These are phyloP conservation scores for Helichrysum umbraculigerum DNA, from an alignment of 129 eudicot genomes.

Conservation along the genomic window DNA sequence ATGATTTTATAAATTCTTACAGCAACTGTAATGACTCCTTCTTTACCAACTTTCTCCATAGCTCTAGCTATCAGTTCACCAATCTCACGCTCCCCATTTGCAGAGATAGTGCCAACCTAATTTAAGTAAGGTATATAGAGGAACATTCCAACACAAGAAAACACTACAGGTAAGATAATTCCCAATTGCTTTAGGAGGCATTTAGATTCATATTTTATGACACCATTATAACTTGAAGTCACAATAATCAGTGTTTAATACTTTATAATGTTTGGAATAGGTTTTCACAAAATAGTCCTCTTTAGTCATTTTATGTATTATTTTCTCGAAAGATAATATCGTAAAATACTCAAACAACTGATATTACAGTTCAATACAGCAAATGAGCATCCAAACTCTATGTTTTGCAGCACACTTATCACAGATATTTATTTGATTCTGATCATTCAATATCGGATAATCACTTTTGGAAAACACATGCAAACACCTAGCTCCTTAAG, in stretches of 20 bases:
- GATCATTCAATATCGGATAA: neutral
- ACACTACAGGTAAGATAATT: neutral
- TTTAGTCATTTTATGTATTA: neutral
- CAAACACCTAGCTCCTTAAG: neutral
- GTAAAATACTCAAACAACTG: neutral
- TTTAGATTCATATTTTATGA: neutral
- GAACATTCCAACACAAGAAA: neutral
- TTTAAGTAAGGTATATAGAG: neutral
- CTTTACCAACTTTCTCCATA: constrained; percentile 98
- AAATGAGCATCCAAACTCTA: neutral
- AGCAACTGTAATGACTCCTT: constrained; percentile 87
- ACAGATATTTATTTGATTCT: neutral
- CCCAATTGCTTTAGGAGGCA: neutral
- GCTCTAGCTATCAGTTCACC: constrained; percentile 90
- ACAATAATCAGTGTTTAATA: neutral
- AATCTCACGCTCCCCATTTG: constrained; percentile 90
- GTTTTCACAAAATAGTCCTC: neutral
- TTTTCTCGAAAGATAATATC: neutral
- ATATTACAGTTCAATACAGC: neutral
- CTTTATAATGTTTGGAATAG: neutral
- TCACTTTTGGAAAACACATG: neutral
- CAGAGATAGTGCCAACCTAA: constrained; percentile 95
- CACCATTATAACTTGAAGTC: neutral
- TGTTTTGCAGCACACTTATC: neutral
- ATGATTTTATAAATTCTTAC: constrained; percentile 45